phyloP scores from a whole-genome alignment of 352 stramenopile genomes.

The Nothophytophthora sp. region DNA sequence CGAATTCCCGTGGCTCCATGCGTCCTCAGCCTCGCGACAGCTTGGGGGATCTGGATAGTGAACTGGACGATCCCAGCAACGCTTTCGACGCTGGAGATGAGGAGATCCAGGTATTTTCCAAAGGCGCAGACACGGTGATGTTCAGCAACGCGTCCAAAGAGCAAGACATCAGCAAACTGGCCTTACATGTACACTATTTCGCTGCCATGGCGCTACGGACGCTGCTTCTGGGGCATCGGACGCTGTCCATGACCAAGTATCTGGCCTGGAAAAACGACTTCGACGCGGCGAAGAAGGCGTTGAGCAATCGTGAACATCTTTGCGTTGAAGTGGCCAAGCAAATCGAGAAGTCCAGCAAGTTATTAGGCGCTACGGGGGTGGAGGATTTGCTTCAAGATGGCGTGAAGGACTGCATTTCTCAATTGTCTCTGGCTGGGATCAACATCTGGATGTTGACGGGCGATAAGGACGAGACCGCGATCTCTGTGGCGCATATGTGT shows the following conservation, averaged over 20 bases:
- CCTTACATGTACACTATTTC: conserved; percentile 87
- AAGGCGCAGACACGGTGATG: conserved; percentile 91
- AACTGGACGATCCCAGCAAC: conserved; percentile 21
- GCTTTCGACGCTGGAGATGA: conserved; percentile 33
- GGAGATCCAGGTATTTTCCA: conserved; percentile 82
- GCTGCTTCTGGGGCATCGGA: conserved; percentile 79
- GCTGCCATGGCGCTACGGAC: conserved; percentile 87
- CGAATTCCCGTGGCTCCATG: conserved; percentile 5
- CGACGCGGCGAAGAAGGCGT: conserved; percentile 62
- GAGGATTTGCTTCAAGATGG: conserved; percentile 98
- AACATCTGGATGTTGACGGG: conserved; percentile 99
- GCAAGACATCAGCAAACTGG: conserved; percentile 77
- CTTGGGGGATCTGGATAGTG: conserved; percentile 24
- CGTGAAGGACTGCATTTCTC: conserved; percentile 96
- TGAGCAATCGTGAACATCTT: conserved; percentile 59
- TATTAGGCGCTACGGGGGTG: conserved; percentile 96
- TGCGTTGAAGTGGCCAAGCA: conserved; percentile 71
- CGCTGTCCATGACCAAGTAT: conserved; percentile 64
- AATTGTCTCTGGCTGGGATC: conserved; percentile 94
- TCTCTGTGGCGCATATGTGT: conserved; percentile 98
- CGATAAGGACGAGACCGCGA: conserved; percentile 99
- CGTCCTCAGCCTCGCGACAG: conserved; percentile 14
- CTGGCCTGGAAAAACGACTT: conserved; percentile 74
- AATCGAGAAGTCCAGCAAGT: conserved; percentile 83
- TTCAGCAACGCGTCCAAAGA: conserved; percentile 73